These are phyloP conservation scores for Mycocentrospora acerina DNA, from an alignment of 2,329 filamentous ascomycete species.

Conservation along the genomic window DNA sequence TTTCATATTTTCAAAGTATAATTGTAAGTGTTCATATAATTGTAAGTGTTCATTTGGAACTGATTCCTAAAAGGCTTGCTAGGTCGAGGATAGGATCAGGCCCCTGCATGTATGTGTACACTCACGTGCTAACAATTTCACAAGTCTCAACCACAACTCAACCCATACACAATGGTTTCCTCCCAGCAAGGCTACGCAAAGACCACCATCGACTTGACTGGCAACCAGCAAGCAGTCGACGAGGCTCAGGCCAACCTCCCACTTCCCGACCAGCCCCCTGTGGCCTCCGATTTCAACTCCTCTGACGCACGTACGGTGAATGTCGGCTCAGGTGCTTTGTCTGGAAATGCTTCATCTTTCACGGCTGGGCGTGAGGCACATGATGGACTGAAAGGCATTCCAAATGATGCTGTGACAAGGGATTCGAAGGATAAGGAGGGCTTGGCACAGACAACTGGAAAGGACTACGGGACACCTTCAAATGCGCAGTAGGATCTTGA, in stretches of 20 bases:
- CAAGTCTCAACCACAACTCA: slow-evolving; percentile 5
- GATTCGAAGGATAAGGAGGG: slow-evolving; percentile 48
- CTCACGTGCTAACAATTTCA: slow-evolving; percentile 4
- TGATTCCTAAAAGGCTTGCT: neutral
- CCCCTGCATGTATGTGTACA: neutral
- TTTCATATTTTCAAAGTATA: too few relatives aligned
- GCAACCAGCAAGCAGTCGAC: slow-evolving; percentile 59
- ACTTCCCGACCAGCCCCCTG: slow-evolving; percentile 74
- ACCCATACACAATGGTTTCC: slow-evolving; percentile 22
- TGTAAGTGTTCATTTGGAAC: slow-evolving; percentile 2
- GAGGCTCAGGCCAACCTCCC: slow-evolving; percentile 72
- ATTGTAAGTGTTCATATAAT: slow-evolving; percentile 6
- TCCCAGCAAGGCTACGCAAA: slow-evolving; percentile 26
- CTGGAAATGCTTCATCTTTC: slow-evolving; percentile 52
- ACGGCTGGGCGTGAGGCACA: slow-evolving; percentile 63
- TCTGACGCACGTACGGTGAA: slow-evolving; percentile 68
- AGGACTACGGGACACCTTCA: slow-evolving; percentile 6
- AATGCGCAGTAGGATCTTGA: slow-evolving; percentile 1
- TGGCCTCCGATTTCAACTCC: slow-evolving; percentile 77
- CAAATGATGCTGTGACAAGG: slow-evolving; percentile 60
- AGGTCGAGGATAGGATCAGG: neutral
- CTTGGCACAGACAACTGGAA: slow-evolving; percentile 42
- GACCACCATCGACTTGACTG: slow-evolving; percentile 27
- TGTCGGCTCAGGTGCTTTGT: slow-evolving; percentile 62
- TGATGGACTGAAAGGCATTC: slow-evolving; percentile 58